A percentile compares a stretch with the other conserved stretches of the same genome.
Evolutionary conservation across 495 filamentous ascomycete genomes (phyloP).

Genomic region (Glonium stellatum): DNA sequence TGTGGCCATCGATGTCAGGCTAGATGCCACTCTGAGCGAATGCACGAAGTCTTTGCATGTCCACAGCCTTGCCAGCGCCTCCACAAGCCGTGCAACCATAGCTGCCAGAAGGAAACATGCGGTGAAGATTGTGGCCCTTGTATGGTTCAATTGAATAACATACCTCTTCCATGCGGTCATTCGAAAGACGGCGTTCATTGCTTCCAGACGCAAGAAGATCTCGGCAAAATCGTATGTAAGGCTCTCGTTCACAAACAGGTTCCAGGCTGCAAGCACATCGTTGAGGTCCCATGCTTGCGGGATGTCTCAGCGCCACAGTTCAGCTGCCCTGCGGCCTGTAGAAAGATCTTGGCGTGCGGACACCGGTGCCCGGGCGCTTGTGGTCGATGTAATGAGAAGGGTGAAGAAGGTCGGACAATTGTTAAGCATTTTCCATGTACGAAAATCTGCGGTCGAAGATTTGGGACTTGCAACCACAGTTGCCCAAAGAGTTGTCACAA

Average conservation of each 20-base stretch:
- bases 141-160: neutral
- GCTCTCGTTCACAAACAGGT: slow-evolving; percentile 40
- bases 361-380: too few species aligned
- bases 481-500: slow-evolving; percentile 53
- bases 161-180: slow-evolving; percentile 55
- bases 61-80: slow-evolving; percentile 45
- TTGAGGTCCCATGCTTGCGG: slow-evolving; percentile 46
- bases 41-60: slow-evolving; percentile 59
- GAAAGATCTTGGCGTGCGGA: too few species aligned
- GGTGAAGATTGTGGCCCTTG: slow-evolving; percentile 47
- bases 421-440: neutral
- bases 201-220: slow-evolving; percentile 31
- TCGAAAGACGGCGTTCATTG: slow-evolving; percentile 30
- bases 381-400: slow-evolving; percentile 33
- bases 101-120: slow-evolving; percentile 23
- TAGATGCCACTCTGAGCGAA: slow-evolving; percentile 58
- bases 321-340: too few species aligned
- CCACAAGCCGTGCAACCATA: too few species aligned
- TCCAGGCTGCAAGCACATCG: slow-evolving; percentile 49
- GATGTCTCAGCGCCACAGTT: slow-evolving; percentile 24
- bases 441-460: slow-evolving; percentile 9
- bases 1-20: slow-evolving; percentile 66
- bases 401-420: slow-evolving; percentile 13
- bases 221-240: neutral
- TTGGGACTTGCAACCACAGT: slow-evolving; percentile 47